Evolutionary conservation across 345 rosid species (phyloP).

Genomic region (Rhodamnia rubescens): DNA sequence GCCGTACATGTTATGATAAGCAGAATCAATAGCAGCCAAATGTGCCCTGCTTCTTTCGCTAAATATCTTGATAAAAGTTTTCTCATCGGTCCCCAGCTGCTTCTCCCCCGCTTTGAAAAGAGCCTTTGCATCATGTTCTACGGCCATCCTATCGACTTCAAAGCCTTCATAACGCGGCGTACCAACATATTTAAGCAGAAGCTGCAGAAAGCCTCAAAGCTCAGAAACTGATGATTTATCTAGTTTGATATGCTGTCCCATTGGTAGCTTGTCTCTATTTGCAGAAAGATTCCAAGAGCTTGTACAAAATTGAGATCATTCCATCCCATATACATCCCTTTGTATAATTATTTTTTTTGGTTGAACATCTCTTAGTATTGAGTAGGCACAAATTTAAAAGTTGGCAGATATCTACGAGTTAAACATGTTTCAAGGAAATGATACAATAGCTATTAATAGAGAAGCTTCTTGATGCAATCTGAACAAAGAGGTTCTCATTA

Average conservation of each 20-base stretch:
- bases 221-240: background rate
- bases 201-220: conserved; percentile 9
- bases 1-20: conserved; percentile 38
- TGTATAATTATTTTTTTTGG: too few species aligned
- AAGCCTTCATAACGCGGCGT: conserved; percentile 40
- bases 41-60: conserved; percentile 55
- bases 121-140: conserved; percentile 37
- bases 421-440: background rate
- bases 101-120: conserved; percentile 63
- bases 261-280: background rate
- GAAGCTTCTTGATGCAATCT: background rate
- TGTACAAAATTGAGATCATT: background rate
- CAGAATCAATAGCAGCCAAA: conserved; percentile 29
- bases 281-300: background rate
- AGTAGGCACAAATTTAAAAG: background rate
- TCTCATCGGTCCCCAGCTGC: conserved; percentile 66
- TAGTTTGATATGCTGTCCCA: background rate
- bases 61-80: conserved; percentile 39
- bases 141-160: conserved; percentile 30
- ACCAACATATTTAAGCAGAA: conserved; percentile 40
- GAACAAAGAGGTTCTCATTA: background rate
- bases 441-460: background rate
- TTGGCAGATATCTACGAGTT: background rate
- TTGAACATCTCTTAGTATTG: background rate
- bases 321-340: background rate